Percentiles rank a stretch among this genome's conserved stretches.
phyloP scores from a whole-genome alignment of 139 green algal genomes.

The Penium margaritaceum region DNA sequence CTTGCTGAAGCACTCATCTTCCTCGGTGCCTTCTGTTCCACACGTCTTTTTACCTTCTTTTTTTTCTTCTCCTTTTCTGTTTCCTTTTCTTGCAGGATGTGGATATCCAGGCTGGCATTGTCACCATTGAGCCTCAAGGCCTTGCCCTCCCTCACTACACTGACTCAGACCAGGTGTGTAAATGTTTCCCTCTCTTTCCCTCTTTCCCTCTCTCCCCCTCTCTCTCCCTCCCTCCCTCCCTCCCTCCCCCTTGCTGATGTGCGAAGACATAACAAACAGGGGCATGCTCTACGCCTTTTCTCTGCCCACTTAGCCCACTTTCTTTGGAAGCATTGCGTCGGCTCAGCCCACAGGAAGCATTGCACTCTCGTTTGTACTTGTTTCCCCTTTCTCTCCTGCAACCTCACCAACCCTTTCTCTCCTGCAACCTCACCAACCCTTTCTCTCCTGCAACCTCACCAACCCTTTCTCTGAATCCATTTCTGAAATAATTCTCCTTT shows the following conservation, averaged over 20 bases:
- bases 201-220: no score
- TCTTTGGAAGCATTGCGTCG: no score
- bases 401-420: neutral
- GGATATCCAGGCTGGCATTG: neutral
- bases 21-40: neutral
- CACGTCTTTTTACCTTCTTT: constrained; percentile 1
- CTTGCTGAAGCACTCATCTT: no score
- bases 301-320: no score
- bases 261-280: no score
- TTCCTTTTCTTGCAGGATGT: constrained; percentile 6
- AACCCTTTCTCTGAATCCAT: neutral
- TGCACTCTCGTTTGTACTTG: no score
- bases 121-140: constrained; percentile 9
- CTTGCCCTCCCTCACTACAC: constrained; percentile 27
- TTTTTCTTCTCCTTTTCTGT: neutral
- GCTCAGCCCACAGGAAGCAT: no score
- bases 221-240: no score
- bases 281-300: no score
- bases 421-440: neutral
- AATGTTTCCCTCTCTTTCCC: no score
- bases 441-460: neutral
- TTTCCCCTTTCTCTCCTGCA: no score
- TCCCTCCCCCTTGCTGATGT: no score
- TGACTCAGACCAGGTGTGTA: neutral
- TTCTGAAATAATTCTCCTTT: neutral